These are phyloP conservation scores for Microcyclosporella mali DNA, from an alignment of 2,329 filamentous ascomycete genomes.

Conservation along the genomic window DNA sequence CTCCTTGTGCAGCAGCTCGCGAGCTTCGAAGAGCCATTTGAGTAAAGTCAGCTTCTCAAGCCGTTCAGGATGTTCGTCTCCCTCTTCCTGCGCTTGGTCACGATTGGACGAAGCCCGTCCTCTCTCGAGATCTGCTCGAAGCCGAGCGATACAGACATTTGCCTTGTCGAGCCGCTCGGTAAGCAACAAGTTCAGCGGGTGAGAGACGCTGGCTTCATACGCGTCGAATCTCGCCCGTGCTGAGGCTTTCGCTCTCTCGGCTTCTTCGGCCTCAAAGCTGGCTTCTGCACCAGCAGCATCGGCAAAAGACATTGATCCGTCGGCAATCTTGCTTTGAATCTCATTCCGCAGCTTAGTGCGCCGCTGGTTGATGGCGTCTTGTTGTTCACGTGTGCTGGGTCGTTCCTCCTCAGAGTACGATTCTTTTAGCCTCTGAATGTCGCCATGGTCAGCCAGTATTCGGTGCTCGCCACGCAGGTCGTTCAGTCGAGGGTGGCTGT, in stretches of 20 bases:
- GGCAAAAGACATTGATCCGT: conserved; percentile 72
- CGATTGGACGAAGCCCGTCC: conserved; percentile 63
- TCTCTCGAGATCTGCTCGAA: conserved; percentile 66
- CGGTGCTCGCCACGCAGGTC: conserved; percentile 68
- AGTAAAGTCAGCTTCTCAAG: conserved; percentile 89
- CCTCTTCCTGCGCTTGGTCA: conserved; percentile 86
- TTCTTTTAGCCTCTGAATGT: conserved; percentile 53
- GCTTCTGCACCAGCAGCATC: conserved; percentile 73
- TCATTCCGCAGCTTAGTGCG: conserved; percentile 34
- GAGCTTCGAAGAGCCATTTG: conserved; percentile 94
- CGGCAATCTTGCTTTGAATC: conserved; percentile 70
- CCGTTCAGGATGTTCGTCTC: conserved; percentile 88
- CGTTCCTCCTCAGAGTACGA: conserved; percentile 27
- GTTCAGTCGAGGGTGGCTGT: conserved; percentile 84
- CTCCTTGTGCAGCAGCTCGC: conserved; percentile 79
- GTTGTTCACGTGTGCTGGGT: conserved; percentile 42
- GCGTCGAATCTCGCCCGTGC: conserved; percentile 75
- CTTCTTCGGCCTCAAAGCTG: conserved; percentile 65
- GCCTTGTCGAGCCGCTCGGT: conserved; percentile 68
- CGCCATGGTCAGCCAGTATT: conserved; percentile 65
- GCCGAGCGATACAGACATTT: conserved; percentile 68
- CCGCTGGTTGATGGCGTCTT: conserved; percentile 27
- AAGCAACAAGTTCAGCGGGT: conserved; percentile 73
- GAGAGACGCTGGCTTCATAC: conserved; percentile 77
- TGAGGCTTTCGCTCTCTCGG: conserved; percentile 62